Conservation (phyloP, 108 stramenopile species). For the Skeletonema tropicum region DNA sequence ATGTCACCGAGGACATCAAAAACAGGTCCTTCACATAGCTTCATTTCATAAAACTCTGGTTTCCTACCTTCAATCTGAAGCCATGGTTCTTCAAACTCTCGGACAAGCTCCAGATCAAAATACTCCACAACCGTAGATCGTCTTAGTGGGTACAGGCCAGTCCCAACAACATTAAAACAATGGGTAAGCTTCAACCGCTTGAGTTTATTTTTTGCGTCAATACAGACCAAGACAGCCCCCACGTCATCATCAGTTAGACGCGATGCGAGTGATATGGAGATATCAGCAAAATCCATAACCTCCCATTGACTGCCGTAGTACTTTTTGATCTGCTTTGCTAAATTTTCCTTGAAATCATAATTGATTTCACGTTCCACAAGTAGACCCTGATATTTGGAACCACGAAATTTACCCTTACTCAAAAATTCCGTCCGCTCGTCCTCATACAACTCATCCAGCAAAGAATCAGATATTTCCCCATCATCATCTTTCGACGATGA, state of each 20-base stretch:
- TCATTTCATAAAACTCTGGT: not conserved
- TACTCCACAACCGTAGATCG: not conserved
- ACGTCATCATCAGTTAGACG: not conserved
- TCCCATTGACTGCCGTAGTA: not conserved
- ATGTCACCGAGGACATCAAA: not conserved
- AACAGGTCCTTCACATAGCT: not conserved
- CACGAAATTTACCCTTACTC: too few species aligned
- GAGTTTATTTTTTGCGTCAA: too few species aligned
- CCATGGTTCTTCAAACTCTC: not conserved
- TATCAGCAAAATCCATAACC: not conserved
- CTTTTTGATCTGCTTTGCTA: not conserved
- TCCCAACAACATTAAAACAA: not conserved
- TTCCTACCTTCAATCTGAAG: too few species aligned
- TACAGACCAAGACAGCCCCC: not conserved
- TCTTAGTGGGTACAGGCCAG: not conserved
- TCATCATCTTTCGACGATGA: too few species aligned
- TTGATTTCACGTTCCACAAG: too few species aligned
- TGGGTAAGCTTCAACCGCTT: not conserved
- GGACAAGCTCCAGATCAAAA: not conserved
- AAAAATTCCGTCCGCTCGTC: too few species aligned
- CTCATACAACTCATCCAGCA: too few species aligned
- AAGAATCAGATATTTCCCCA: too few species aligned
- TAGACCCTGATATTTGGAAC: too few species aligned
- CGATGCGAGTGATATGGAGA: not conserved
- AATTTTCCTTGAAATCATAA: not conserved